Evolutionary conservation across 2,329 filamentous ascomycete species (phyloP).

Genomic region (Nemania bipapillata): DNA sequence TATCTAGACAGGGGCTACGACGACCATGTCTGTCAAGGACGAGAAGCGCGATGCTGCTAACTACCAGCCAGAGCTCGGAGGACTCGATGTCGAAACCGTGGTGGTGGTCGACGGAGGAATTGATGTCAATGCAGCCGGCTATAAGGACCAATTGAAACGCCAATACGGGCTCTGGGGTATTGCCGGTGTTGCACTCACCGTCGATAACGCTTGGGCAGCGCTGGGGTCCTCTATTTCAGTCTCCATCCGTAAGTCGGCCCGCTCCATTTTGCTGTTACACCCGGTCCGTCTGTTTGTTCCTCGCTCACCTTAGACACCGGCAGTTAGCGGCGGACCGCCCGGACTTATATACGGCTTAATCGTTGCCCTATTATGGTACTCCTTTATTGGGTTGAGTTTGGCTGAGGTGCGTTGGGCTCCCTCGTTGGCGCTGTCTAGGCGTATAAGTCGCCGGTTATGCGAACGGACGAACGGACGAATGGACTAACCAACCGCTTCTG

Average conservation of each 20-base stretch:
- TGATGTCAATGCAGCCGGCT: conserved; percentile 71
- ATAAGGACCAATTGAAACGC: conserved; percentile 70
- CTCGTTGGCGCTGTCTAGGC: no score
- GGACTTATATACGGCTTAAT: conserved; percentile 58
- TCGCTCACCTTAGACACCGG: not conserved
- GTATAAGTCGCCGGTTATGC: no score
- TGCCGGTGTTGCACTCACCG: conserved; percentile 68
- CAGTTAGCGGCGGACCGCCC: conserved; percentile 57
- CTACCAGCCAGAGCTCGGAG: conserved; percentile 41
- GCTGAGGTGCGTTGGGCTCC: conserved; percentile 53
- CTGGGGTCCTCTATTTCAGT: conserved; percentile 70
- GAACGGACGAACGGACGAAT: no score
- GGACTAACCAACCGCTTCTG: conserved; percentile 31
- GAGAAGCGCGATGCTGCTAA: conserved; percentile 26
- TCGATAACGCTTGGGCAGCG: conserved; percentile 73
- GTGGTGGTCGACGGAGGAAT: conserved; percentile 54
- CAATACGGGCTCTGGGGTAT: conserved; percentile 71
- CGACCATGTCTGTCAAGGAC: conserved; percentile 17
- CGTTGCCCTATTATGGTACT: conserved; percentile 58
- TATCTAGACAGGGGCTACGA: not conserved
- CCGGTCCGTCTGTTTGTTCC: not conserved
- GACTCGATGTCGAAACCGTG: conserved; percentile 51
- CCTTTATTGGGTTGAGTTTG: conserved; percentile 56
- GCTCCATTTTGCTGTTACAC: not conserved
- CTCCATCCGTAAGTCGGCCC: conserved; percentile 56